Evolutionary conservation across 2,329 filamentous ascomycete species (phyloP).

Genomic region (Fusarium heterosporum): DNA sequence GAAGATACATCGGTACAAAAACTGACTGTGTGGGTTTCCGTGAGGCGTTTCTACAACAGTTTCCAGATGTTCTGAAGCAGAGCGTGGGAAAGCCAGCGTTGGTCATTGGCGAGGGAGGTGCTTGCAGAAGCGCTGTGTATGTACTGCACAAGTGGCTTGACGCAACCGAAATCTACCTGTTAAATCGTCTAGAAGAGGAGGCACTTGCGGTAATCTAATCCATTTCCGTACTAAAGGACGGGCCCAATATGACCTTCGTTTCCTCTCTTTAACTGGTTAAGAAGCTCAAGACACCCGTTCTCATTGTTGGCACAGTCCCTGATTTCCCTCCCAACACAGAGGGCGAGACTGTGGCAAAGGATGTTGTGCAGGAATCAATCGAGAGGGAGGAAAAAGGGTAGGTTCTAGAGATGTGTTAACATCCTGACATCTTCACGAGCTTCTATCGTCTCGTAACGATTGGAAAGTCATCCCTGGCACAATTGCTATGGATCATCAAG

Average conservation of each 20-base stretch:
- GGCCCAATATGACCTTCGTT: not conserved
- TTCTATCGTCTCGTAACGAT: not conserved
- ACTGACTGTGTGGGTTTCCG: not conserved
- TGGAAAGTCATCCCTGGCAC: conserved; percentile 1
- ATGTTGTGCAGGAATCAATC: not conserved
- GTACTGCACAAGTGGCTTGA: not conserved
- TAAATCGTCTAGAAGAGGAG: not conserved
- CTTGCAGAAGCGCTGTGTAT: conserved; percentile 2
- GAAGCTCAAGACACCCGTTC: not conserved
- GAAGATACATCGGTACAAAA: not conserved
- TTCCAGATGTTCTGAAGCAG: not conserved
- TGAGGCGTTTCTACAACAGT: not conserved
- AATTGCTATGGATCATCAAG: not conserved
- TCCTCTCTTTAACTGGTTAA: not conserved
- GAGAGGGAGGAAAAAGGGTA: not conserved
- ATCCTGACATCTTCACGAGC: not conserved
- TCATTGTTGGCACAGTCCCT: not conserved
- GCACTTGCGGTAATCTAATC: not conserved
- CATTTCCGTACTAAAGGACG: not conserved
- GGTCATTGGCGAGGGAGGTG: conserved; percentile 6
- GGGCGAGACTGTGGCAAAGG: not conserved
- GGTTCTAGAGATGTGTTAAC: conserved; percentile 7
- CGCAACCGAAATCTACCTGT: conserved; percentile 1
- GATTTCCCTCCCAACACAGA: not conserved
- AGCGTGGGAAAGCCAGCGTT: not conserved